A percentile compares a stretch with the other conserved stretches of the same genome.
Conservation (phyloP, 1,284 basidiomycete genomes). For the Chalciporus sp. region DNA sequence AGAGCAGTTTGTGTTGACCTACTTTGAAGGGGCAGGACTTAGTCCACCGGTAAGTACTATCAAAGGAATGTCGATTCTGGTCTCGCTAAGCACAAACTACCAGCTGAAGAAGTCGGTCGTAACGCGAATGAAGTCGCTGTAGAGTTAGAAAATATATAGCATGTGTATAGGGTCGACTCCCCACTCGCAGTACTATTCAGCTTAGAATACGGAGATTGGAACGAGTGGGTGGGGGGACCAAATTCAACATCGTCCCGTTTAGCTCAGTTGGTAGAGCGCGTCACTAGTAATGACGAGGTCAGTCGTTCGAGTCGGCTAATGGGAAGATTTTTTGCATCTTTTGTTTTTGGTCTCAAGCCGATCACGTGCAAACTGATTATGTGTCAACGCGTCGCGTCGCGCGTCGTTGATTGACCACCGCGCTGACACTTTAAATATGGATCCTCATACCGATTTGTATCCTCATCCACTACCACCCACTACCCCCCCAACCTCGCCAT, state of each 20-base stretch:
- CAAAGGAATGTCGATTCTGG: too few relatives aligned
- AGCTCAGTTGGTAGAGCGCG: constrained; percentile 65
- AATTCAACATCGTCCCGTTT: constrained; percentile 38
- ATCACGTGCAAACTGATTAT: neutral
- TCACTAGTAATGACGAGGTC: constrained; percentile 61
- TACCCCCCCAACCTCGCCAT: too few relatives aligned
- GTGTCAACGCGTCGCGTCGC: constrained; percentile 2
- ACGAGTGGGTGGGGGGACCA: too few relatives aligned
- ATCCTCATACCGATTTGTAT: neutral
- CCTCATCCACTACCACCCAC: neutral
- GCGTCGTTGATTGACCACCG: constrained; percentile 4
- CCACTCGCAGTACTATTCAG: too few relatives aligned
- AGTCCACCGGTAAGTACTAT: constrained; percentile 65
- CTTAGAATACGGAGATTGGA: too few relatives aligned
- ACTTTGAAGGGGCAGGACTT: constrained; percentile 69
- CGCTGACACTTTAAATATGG: constrained; percentile 3
- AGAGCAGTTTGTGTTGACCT: constrained; percentile 69
- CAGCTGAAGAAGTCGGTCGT: constrained; percentile 47
- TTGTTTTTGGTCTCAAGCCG: neutral
- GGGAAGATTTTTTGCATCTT: constrained; percentile 36
- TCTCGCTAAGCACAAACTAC: neutral
- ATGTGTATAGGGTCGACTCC: too few relatives aligned
- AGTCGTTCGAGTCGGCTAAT: constrained; percentile 55
- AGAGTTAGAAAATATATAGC: constrained; percentile 17
- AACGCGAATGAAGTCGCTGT: constrained; percentile 22